Conservation (phyloP, 306 rosid species). For the Vigna unguiculata region DNA sequence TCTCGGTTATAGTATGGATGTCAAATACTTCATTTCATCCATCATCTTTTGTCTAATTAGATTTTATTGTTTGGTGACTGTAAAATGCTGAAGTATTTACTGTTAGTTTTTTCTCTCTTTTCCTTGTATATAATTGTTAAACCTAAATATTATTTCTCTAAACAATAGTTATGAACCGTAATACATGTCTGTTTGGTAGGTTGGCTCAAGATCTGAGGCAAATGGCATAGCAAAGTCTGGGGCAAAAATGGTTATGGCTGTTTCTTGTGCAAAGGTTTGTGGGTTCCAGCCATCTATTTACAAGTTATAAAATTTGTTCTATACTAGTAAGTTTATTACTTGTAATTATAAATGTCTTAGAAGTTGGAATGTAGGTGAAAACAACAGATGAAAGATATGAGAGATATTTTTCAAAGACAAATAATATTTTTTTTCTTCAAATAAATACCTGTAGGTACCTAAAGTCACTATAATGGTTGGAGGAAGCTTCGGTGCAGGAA, state of each 20-base stretch:
- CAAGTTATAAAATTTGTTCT: conserved; percentile 4
- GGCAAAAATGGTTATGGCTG: conserved; percentile 99
- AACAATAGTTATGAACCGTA: conserved; percentile 15
- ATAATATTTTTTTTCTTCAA: conserved; percentile 12
- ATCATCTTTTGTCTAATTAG: conserved; percentile 14
- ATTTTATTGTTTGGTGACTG: conserved; percentile 15
- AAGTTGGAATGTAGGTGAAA: conserved; percentile 10
- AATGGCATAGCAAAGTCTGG: conserved; percentile 95
- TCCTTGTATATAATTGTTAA: neutral
- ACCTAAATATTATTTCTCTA: conserved; percentile 35
- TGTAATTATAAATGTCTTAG: conserved; percentile 6
- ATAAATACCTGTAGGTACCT: conserved; percentile 72
- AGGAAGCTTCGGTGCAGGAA: conserved; percentile 98
- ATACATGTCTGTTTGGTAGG: conserved; percentile 57
- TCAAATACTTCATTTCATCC: conserved; percentile 36
- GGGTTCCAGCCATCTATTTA: conserved; percentile 18
- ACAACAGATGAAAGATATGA: conserved; percentile 22
- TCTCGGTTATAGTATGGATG: conserved; percentile 22
- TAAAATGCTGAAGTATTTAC: conserved; percentile 9
- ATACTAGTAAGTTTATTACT: neutral
- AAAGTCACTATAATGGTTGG: conserved; percentile 90
- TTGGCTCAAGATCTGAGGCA: conserved; percentile 97
- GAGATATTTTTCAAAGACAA: conserved; percentile 3
- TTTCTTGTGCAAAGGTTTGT: conserved; percentile 95
- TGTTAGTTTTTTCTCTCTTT: neutral